Evolutionary conservation across 2,329 filamentous ascomycete species (phyloP).

Genomic region (Pseudohalonectria lignicola): DNA sequence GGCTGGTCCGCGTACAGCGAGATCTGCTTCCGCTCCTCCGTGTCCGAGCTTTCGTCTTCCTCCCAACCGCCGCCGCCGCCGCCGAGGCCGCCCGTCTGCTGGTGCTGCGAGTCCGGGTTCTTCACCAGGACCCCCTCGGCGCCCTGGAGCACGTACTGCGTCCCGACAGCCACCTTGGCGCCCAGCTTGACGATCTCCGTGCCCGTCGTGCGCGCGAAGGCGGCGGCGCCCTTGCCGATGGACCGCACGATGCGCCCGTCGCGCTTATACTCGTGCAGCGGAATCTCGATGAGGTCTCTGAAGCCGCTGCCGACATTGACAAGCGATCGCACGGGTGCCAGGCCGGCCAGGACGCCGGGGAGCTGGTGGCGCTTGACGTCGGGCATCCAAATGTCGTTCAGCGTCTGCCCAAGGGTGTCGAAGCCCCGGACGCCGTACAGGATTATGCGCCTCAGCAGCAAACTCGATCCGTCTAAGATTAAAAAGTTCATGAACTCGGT

Average conservation of each 20-base stretch:
- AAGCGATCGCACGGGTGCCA: constrained; percentile 80
- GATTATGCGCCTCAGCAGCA: constrained; percentile 80
- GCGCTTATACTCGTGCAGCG: constrained; percentile 85
- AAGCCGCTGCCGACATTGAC: constrained; percentile 88
- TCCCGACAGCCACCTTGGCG: constrained; percentile 88
- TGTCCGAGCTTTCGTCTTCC: constrained; percentile 42
- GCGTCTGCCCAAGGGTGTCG: constrained; percentile 74
- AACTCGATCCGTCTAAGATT: constrained; percentile 76
- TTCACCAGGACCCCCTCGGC: constrained; percentile 68
- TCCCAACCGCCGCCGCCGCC: constrained; percentile 12
- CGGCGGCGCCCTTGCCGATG: constrained; percentile 78
- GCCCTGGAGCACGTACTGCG: constrained; percentile 82
- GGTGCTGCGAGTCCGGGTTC: constrained; percentile 20
- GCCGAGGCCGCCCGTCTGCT: not conserved
- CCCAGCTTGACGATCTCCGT: constrained; percentile 91
- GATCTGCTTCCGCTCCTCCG: constrained; percentile 63
- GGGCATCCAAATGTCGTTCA: constrained; percentile 95
- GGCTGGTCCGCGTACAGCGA: constrained; percentile 93
- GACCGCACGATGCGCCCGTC: constrained; percentile 87
- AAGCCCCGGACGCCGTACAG: constrained; percentile 89
- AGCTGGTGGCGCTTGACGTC: constrained; percentile 87
- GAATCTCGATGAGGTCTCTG: constrained; percentile 76
- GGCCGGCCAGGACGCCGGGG: constrained; percentile 74
- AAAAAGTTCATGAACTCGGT: constrained; percentile 99
- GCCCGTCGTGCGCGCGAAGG: constrained; percentile 88